Base-by-base conservation (phyloP, 164 flowering plant species). In the Aristolochia fimbriata region DNA sequence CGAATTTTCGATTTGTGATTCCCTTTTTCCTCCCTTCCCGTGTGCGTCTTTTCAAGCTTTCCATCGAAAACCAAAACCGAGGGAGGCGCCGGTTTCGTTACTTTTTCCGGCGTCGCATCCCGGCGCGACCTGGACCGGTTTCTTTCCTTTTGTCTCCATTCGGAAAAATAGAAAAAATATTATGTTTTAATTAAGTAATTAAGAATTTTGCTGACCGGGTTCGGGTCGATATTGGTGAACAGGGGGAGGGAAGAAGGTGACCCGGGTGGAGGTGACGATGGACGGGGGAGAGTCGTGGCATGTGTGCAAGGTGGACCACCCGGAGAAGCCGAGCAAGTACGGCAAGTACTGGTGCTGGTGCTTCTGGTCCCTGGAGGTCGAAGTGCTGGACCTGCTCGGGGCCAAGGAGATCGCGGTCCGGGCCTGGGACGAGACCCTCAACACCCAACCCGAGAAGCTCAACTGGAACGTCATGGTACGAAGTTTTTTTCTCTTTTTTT, bases 311-410 rank as follows among this genome's bases (percentile, higher is more conserved):
- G 20, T 90, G 75, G 88, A 90, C 62, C 86, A 76, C 62, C 85
- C 70, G 3, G 99, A 94, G 79, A 90, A 79, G 76, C 85, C 91
- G 9, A 94, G 61, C 84, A 85, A 78, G 68, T 90, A 79, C 51
- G 91, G 95, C 3, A 90, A 79, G 61, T 86, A 77, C 71, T 94
- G 97, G 97, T 94, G 99, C 74, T 94, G 99, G 99, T 90, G 99
- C 65, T 94, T 94, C 80, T 94, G 99, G 99, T 83, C 85, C 0
- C 68, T 94, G 15, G 95, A 90, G 65, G 93, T 88, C 41, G 96
- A 90, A 69, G 96, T 88, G 11, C 69, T 90, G 3, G 82, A 83
- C 70, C 71, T 94, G 9, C 78, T 94, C 10, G 80, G 82, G 2
- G 81, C 91, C 73, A 90, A 86, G 50, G 99, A 94, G 68, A 81